A percentile compares a stretch with the other conserved stretches of the same genome.
phyloP scores from a whole-genome alignment of 331 rosid species.

The Stylosanthes scabra region DNA sequence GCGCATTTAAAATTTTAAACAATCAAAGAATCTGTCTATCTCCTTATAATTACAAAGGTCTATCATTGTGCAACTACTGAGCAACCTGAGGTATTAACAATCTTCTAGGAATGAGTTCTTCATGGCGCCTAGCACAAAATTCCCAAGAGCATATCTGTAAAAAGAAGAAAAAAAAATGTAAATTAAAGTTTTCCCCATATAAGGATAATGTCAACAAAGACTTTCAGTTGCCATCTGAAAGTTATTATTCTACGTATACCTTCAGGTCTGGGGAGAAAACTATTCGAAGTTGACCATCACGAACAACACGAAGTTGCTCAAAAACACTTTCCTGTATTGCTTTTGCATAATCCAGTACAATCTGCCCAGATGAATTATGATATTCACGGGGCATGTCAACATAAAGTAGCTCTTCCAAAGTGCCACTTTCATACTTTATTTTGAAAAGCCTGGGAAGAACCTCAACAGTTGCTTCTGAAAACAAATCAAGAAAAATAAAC shows the following conservation, averaged over 20 bases:
- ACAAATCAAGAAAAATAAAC: background rate
- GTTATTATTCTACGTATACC: conserved; percentile 52
- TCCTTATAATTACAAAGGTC: conserved; percentile 23
- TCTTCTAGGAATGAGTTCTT: conserved; percentile 96
- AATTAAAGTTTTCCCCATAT: conserved; percentile 12
- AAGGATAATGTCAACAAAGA: conserved; percentile 18
- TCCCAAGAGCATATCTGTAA: conserved; percentile 98
- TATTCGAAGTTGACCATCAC: conserved; percentile 98
- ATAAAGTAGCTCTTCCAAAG: conserved; percentile 97
- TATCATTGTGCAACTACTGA: conserved; percentile 28
- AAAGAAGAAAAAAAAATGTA: conserved; percentile 24
- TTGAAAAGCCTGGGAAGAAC: conserved; percentile 99
- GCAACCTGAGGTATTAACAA: conserved; percentile 94
- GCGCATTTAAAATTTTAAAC: background rate
- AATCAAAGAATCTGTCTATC: conserved; percentile 3
- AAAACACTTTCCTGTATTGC: conserved; percentile 99
- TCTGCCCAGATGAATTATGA: conserved; percentile 96
- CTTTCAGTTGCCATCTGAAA: conserved; percentile 7
- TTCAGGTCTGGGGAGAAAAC: conserved; percentile 94
- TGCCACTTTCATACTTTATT: conserved; percentile 99
- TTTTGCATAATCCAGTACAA: conserved; percentile 96
- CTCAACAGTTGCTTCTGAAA: conserved; percentile 96
- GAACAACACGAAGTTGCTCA: conserved; percentile 99
- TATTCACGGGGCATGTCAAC: conserved; percentile 99
- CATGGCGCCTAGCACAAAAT: conserved; percentile 98